A percentile compares a stretch with the other conserved stretches of the same genome.
phyloP scores from a whole-genome alignment of 2,329 filamentous ascomycete species.

The Aspergillus tamarii region DNA sequence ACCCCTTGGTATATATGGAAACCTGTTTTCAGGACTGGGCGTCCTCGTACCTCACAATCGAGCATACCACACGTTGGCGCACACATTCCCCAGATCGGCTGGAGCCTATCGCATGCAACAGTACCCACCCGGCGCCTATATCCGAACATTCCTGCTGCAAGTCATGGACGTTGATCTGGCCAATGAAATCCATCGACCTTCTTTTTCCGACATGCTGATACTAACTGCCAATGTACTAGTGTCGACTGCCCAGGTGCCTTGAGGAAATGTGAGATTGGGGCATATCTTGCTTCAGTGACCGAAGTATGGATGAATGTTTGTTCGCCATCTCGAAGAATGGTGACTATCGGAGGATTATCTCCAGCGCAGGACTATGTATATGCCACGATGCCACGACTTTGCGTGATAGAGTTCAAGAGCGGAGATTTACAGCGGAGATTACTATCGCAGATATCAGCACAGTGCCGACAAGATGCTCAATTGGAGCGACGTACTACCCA shows the following conservation, averaged over 20 bases:
- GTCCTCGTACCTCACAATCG: conserved; percentile 1
- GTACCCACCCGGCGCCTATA: background rate
- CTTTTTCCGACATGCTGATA: background rate
- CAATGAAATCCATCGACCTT: background rate
- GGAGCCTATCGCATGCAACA: background rate
- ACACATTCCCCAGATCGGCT: background rate
- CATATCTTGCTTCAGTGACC: conserved; percentile 1
- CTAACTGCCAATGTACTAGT: background rate
- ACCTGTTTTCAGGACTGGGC: background rate
- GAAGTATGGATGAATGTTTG: background rate
- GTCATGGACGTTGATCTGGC: background rate
- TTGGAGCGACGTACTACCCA: conserved; percentile 47
- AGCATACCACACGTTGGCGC: background rate
- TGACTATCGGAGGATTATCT: background rate
- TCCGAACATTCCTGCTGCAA: background rate
- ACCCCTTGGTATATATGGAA: background rate
- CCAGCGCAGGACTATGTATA: background rate
- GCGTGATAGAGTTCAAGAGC: background rate
- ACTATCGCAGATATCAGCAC: background rate
- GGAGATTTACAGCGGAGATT: background rate
- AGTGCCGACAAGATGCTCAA: conserved; percentile 13
- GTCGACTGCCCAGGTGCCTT: background rate
- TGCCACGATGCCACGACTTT: background rate
- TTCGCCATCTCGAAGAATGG: conserved; percentile 1
- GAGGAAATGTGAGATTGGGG: background rate